Evolutionary conservation across 257 asterid genomes (phyloP).

Genomic region (Perilla frutescens): DNA sequence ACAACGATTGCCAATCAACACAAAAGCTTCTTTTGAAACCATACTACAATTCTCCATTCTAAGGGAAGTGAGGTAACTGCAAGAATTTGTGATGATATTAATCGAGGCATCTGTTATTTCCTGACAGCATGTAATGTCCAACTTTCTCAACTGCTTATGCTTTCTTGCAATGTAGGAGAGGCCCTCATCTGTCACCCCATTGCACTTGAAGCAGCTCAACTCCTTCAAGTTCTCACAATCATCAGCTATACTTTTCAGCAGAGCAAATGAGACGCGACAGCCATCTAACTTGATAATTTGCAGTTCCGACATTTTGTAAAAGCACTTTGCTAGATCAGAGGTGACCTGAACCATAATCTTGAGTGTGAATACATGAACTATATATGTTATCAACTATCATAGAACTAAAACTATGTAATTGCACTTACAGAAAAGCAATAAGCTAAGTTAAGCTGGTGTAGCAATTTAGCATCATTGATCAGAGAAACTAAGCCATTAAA

Average conservation of each 20-base stretch:
- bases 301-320: constrained; percentile 29
- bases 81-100: constrained; percentile 35
- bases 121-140: constrained; percentile 47
- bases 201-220: constrained; percentile 45
- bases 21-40: constrained; percentile 36
- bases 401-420: not conserved
- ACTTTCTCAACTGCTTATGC: constrained; percentile 32
- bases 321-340: constrained; percentile 35
- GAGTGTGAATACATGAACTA: not conserved
- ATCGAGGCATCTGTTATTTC: constrained; percentile 40
- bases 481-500: constrained; percentile 38
- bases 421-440: constrained; percentile 38
- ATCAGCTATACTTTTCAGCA: constrained; percentile 37
- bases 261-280: constrained; percentile 37
- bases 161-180: constrained; percentile 37
- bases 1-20: constrained; percentile 41
- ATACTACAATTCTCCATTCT: constrained; percentile 44
- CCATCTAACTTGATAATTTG: constrained; percentile 44
- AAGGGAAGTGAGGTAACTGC: constrained; percentile 39
- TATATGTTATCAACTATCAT: not conserved
- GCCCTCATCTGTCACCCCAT: constrained; percentile 46
- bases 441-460: constrained; percentile 38
- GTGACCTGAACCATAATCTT: constrained; percentile 36
- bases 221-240: constrained; percentile 37
- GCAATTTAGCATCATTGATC: constrained; percentile 28